Evolutionary conservation across 2,329 filamentous ascomycete species (phyloP), one percentile per base, ranked within the genome.

Genomic region (Trichoderma brevicompactum): DNA sequence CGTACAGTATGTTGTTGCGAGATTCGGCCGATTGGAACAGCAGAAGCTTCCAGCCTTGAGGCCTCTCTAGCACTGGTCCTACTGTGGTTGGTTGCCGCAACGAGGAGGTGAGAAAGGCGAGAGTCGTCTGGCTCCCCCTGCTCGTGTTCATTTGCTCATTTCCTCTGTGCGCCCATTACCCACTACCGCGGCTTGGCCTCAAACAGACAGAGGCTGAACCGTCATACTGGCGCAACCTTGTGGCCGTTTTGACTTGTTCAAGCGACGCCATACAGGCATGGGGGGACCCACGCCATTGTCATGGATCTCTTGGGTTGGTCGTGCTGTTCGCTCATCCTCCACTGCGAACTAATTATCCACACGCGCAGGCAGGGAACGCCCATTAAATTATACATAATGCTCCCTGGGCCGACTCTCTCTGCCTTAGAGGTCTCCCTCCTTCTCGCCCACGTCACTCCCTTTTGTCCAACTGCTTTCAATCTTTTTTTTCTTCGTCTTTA

Each of bases 371-470:
- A 55, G 49, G 40, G 60, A 44, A 55, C 8, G 36, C 7, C 50
- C 43, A 41, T 40, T 48, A 40, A 56, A 49, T 65, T 65, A 54
- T 59, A 60, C 54, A 50, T 58, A 65, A 59, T 60, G 41, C 64
- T 56, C 64, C 54, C 64, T 65, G 19, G 43, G 43, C 58, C 64
- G 43, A 17, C 52, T 46, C 52, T 50, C 50, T 55, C 64, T 48
- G n/a, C 19, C 52, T 55, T 32, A 38, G 34, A 23, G 50, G 50
- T 61, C 52, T 36, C 54, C 48, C 43, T 65, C 43, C 64, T 59
- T 40, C 41, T 50, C 48, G 43, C 64, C 64, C 50, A 65, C 49
- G 64, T 61, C 64, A 43, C 64, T 65, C 64, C 40, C 64, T 65
- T 44, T 44, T 53, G n/a, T 54, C 55, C 64, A 65, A 60, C 64